Evolutionary conservation across 176 grass and related monocot species (phyloP).

Genomic region (Musa troglodytarum): DNA sequence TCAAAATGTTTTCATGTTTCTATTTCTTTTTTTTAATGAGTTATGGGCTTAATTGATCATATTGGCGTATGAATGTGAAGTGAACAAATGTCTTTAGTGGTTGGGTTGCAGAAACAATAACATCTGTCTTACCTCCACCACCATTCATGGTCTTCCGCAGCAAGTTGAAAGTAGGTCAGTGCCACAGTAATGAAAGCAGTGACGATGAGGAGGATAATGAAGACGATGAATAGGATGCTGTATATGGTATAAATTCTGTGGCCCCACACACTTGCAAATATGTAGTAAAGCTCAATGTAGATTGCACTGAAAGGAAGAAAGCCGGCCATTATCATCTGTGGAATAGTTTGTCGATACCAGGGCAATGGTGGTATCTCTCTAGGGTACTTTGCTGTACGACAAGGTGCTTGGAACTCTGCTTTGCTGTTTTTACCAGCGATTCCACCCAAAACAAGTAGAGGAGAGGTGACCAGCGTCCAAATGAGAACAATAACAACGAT

Average conservation of each 20-base stretch:
- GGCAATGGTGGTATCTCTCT: not conserved
- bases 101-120: not conserved
- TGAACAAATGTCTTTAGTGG: not conserved
- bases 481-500: slow-evolving; percentile 1
- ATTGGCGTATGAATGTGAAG: not conserved
- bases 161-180: slow-evolving; percentile 4
- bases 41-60: not conserved
- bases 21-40: not conserved
- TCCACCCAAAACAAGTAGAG: slow-evolving; percentile 2
- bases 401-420: slow-evolving; percentile 1
- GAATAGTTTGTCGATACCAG: not conserved
- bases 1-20: too few species aligned
- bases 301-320: not conserved
- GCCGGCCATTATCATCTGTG: slow-evolving; percentile 1
- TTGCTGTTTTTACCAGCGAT: slow-evolving; percentile 1
- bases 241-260: slow-evolving; percentile 1
- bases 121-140: not conserved
- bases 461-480: slow-evolving; percentile 1
- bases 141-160: not conserved
- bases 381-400: not conserved
- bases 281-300: slow-evolving; percentile 4
- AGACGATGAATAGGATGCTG: not conserved
- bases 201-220: not conserved
- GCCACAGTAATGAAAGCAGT: slow-evolving; percentile 1
- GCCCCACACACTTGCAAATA: not conserved